Evolutionary conservation across 768 basidiomycete species (phyloP).

Genomic region (Suillus fuscotomentosus): DNA sequence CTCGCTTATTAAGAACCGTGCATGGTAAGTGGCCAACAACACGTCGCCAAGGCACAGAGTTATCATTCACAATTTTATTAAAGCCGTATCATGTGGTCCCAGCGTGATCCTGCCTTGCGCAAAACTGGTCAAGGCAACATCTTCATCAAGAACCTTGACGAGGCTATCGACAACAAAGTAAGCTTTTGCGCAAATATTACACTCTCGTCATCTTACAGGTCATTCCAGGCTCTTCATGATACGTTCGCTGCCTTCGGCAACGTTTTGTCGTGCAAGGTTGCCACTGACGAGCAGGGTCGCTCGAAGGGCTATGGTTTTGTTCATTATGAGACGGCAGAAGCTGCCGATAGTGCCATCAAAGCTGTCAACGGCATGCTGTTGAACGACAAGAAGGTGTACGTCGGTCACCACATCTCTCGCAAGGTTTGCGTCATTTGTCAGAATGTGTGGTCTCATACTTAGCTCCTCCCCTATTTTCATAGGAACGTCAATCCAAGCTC

Average conservation of each 20-base stretch:
- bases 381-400: slow-evolving; percentile 99
- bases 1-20: slow-evolving; percentile 96
- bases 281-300: slow-evolving; percentile 91
- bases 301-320: slow-evolving; percentile 99
- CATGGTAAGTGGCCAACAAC: slow-evolving; percentile 59
- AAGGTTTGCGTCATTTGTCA: slow-evolving; percentile 52
- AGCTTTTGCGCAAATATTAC: slow-evolving; percentile 2
- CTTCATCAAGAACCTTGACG: slow-evolving; percentile 99
- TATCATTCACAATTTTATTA: slow-evolving; percentile 13
- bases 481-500: slow-evolving; percentile 97
- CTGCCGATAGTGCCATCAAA: slow-evolving; percentile 95
- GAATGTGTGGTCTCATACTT: neutral
- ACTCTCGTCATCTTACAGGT: slow-evolving; percentile 1
- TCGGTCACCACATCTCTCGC: slow-evolving; percentile 95
- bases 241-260: slow-evolving; percentile 99
- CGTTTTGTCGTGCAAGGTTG: slow-evolving; percentile 99
- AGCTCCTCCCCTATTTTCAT: neutral
- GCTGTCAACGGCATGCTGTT: slow-evolving; percentile 98
- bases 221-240: slow-evolving; percentile 87
- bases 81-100: slow-evolving; percentile 99
- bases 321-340: slow-evolving; percentile 97
- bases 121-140: slow-evolving; percentile 99
- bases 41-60: neutral
- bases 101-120: slow-evolving; percentile 98
- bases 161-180: slow-evolving; percentile 96